Evolutionary conservation across 1,139 yeast species (phyloP), one percentile per base, ranked within the genome.

Genomic region (Saccharomycopsis hybrid): DNA sequence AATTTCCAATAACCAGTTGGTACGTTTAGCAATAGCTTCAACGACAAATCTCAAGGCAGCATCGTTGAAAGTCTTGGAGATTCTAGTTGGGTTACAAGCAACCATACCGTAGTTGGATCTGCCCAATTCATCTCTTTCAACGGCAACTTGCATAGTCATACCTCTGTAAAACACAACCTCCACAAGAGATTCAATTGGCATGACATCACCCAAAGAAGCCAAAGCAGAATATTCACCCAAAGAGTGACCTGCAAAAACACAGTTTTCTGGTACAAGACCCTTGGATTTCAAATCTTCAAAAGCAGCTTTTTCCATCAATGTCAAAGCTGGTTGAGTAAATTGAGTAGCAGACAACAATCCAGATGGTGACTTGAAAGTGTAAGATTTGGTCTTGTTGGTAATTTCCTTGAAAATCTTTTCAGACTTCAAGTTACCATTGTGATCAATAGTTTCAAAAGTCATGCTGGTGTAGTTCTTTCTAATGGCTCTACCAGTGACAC

Each of bases 81-180:
- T 85, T 72, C 98, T 83, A 54, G 95, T 78, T 63, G 99, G 99
- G 73, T 94, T 92, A 54, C 92, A 92, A 48, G 99, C 98, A 74
- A 89, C 81, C 99, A 92, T 92, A 76, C 98, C 97, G 65, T 92
- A 92, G 75, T 94, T 92, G 55, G 98, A 92, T 73, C 98, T 85
- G 48, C 99, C 99, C 48, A 72, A 67, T 53, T 82, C 78, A 70
- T 92, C 99, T 73, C 99, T 83, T 65, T 97, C 97, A 58, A 92
- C 99, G 44, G 98, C 98, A 58, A 92, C 98, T 77, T 92, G 98
- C 98, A 92, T 92, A 46, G 99, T 92, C 98, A 92, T 92, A 78
- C 99, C 99, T 76, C 99, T 83, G 78, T 92, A 94, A 78, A 92
- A 92, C 45, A 92, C 98, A 68, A 92, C 96, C 68, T 92, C 99